Evolutionary conservation across 2,329 filamentous ascomycete species (phyloP).

Genomic region (Fusarium kyushuense): DNA sequence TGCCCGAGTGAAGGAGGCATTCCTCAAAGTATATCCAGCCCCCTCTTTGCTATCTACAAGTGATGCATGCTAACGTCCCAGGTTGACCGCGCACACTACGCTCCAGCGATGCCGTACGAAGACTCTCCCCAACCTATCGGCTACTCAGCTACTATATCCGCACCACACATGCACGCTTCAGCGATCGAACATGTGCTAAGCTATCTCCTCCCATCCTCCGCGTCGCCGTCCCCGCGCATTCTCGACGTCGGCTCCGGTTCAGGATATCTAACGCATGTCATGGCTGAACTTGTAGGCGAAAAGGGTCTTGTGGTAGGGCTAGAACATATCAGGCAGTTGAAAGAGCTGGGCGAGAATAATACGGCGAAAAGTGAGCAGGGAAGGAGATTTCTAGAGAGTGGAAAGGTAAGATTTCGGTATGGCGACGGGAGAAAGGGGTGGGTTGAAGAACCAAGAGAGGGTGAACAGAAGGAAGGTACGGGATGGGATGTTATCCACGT

Average conservation of each 20-base stretch:
- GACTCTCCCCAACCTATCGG: constrained; percentile 69
- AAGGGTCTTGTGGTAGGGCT: constrained; percentile 72
- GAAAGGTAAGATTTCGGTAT: constrained; percentile 76
- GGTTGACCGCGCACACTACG: constrained; percentile 91
- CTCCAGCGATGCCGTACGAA: constrained; percentile 75
- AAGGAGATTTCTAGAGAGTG: constrained; percentile 68
- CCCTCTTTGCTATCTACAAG: not conserved
- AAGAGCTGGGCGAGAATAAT: constrained; percentile 72
- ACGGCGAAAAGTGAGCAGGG: constrained; percentile 74
- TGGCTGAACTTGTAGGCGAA: constrained; percentile 79
- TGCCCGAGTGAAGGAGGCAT: constrained; percentile 79
- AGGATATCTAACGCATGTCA: constrained; percentile 87
- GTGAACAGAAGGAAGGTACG: constrained; percentile 60
- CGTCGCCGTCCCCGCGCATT: constrained; percentile 62
- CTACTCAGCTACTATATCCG: constrained; percentile 67
- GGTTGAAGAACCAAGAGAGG: constrained; percentile 58
- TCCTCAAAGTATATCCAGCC: constrained; percentile 70
- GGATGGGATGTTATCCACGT: constrained; percentile 96
- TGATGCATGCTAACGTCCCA: constrained; percentile 50
- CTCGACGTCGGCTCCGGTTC: constrained; percentile 82
- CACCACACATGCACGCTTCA: constrained; percentile 71
- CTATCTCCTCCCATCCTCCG: constrained; percentile 55
- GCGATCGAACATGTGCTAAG: constrained; percentile 64
- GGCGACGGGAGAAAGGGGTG: constrained; percentile 80
- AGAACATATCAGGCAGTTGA: constrained; percentile 77